These are phyloP conservation scores for Gastrolobium villosum DNA, from an alignment of 306 rosid species.

Conservation along the genomic window DNA sequence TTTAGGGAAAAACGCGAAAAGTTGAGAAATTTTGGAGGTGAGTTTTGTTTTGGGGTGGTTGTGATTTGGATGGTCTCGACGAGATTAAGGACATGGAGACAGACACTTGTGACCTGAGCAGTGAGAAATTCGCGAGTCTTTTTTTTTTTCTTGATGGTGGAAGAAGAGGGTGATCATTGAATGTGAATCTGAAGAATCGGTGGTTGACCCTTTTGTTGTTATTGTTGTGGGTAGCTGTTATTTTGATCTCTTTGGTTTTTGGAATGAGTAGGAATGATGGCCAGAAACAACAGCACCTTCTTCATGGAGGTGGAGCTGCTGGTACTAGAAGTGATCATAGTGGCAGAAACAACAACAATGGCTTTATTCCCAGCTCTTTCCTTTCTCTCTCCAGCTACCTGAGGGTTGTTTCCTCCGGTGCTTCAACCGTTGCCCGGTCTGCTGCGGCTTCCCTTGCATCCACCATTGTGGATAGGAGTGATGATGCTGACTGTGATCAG, in stretches of 20 bases:
- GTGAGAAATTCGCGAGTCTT: slow-evolving; percentile 10
- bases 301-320: slow-evolving; percentile 55
- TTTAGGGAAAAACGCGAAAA: not conserved
- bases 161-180: slow-evolving; percentile 69
- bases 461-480: slow-evolving; percentile 73
- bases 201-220: slow-evolving; percentile 45
- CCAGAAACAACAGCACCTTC: slow-evolving; percentile 60
- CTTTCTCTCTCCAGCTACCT: slow-evolving; percentile 78
- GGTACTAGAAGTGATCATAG: not conserved
- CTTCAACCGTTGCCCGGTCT: slow-evolving; percentile 83
- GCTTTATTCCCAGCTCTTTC: slow-evolving; percentile 74
- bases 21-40: slow-evolving; percentile 44
- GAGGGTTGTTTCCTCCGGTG: slow-evolving; percentile 81
- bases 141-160: slow-evolving; percentile 1
- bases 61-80: slow-evolving; percentile 54
- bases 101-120: slow-evolving; percentile 56
- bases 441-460: slow-evolving; percentile 81
- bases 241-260: slow-evolving; percentile 58
- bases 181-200: slow-evolving; percentile 55
- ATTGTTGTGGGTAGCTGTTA: slow-evolving; percentile 47
- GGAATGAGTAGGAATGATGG: slow-evolving; percentile 85
- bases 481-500: slow-evolving; percentile 64
- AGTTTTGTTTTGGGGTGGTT: slow-evolving; percentile 38
- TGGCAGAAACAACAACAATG: slow-evolving; percentile 56
- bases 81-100: slow-evolving; percentile 59